These are phyloP conservation scores for Ilyonectria sp. DNA, from an alignment of 2,329 filamentous ascomycete species.

Conservation along the genomic window DNA sequence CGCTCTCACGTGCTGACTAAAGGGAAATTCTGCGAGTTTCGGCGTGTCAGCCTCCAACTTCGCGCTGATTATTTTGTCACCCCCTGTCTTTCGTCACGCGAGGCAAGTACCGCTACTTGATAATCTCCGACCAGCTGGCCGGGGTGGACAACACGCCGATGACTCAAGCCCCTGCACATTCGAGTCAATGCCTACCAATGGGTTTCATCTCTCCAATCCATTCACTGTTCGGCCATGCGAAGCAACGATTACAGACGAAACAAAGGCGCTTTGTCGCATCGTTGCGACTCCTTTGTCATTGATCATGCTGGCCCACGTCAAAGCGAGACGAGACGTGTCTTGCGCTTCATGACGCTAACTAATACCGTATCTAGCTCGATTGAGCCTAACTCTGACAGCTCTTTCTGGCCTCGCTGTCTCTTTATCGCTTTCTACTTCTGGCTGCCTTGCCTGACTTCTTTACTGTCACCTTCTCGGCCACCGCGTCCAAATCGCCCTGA, in stretches of 20 bases:
- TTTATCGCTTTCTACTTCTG: constrained; percentile 56
- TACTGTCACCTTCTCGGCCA: constrained; percentile 56
- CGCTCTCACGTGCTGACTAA: constrained; percentile 46
- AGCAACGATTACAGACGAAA: constrained; percentile 31
- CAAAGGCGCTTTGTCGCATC: constrained; percentile 26
- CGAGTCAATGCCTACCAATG: constrained; percentile 38
- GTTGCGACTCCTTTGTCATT: constrained; percentile 23
- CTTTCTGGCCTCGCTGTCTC: constrained; percentile 3
- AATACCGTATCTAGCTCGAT: constrained; percentile 29
- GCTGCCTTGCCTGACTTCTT: constrained; percentile 60
- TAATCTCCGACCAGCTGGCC: constrained; percentile 30
- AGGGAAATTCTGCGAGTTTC: neutral
- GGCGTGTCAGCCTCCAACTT: neutral
- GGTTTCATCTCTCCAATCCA: constrained; percentile 16
- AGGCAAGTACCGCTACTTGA: constrained; percentile 40
- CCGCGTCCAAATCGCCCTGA: constrained; percentile 73
- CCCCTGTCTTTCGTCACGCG: neutral
- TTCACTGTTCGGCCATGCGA: constrained; percentile 19
- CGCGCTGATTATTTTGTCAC: constrained; percentile 33
- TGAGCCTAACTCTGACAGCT: constrained; percentile 28
- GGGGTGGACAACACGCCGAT: constrained; percentile 39
- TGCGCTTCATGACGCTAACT: constrained; percentile 13
- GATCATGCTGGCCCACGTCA: constrained; percentile 26
- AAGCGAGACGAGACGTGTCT: constrained; percentile 6
- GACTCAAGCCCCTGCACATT: constrained; percentile 40